These are phyloP conservation scores for Ophiostoma novo-ulmi DNA, from an alignment of 2,329 filamentous ascomycete species.

Conservation along the genomic window DNA sequence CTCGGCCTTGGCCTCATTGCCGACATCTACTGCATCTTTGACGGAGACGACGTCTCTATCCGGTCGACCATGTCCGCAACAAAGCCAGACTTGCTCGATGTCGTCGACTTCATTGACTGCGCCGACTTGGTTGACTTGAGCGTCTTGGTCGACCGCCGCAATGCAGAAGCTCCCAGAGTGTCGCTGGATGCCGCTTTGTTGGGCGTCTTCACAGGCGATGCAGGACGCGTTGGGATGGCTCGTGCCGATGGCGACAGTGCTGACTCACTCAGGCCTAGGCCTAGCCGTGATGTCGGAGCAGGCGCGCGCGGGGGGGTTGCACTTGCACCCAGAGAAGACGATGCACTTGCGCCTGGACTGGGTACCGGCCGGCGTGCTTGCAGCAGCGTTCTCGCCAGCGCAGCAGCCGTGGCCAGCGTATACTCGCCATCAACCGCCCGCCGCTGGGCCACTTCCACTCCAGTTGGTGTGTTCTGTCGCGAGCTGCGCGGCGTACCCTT, in stretches of 20 bases:
- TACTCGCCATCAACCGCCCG: neutral
- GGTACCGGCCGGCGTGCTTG: neutral
- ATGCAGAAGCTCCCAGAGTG: constrained; percentile 13
- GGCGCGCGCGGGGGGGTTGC: neutral
- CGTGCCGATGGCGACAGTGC: neutral
- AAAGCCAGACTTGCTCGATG: constrained; percentile 23
- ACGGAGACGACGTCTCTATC: constrained; percentile 39
- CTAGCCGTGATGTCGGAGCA: neutral
- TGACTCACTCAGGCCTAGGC: neutral
- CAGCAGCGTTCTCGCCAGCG: constrained; percentile 15
- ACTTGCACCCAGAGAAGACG: neutral
- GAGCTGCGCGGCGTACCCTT: neutral
- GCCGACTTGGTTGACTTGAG: neutral
- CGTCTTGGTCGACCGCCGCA: neutral
- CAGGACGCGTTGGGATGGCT: constrained; percentile 5
- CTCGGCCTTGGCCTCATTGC: neutral
- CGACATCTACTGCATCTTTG: constrained; percentile 1
- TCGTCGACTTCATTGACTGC: constrained; percentile 30
- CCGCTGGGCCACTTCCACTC: neutral
- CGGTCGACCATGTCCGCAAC: constrained; percentile 54
- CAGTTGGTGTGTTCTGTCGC: neutral
- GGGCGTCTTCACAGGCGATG: constrained; percentile 5
- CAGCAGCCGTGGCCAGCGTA: constrained; percentile 19
- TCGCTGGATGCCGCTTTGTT: neutral
- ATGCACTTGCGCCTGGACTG: neutral